Evolutionary conservation across 2,329 filamentous ascomycete genomes (phyloP).

Genomic region (Trichoderma gracile): DNA sequence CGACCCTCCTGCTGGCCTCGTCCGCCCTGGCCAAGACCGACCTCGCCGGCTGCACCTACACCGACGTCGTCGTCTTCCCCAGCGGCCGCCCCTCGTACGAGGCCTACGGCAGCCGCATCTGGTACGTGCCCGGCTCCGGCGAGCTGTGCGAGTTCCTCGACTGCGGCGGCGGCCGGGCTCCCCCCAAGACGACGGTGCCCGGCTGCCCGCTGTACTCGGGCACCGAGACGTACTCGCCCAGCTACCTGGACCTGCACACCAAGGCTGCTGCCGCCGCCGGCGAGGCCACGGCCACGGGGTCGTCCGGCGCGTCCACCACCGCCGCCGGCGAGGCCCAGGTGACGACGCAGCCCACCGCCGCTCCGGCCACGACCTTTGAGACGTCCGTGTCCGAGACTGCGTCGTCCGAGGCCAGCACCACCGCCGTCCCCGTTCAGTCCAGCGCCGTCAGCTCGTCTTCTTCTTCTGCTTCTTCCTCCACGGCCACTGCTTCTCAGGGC

Average conservation of each 20-base stretch:
- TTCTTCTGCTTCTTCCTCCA: neutral
- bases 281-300: slow-evolving; percentile 18
- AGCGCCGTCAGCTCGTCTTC: neutral
- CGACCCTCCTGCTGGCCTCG: slow-evolving; percentile 36
- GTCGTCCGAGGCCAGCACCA: neutral
- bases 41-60: slow-evolving; percentile 48
- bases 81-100: slow-evolving; percentile 42
- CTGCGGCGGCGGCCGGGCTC: slow-evolving; percentile 67
- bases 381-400: slow-evolving; percentile 4
- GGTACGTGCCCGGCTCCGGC: slow-evolving; percentile 63
- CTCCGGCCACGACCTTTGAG: slow-evolving; percentile 14
- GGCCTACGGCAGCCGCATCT: slow-evolving; percentile 52
- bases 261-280: slow-evolving; percentile 16
- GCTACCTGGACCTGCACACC: slow-evolving; percentile 46
- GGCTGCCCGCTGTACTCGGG: slow-evolving; percentile 59
- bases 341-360: neutral
- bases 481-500: slow-evolving; percentile 2
- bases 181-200: slow-evolving; percentile 63
- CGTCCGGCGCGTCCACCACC: slow-evolving; percentile 24
- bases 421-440: slow-evolving; percentile 9
- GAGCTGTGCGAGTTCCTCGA: slow-evolving; percentile 65
- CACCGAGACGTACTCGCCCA: slow-evolving; percentile 55
- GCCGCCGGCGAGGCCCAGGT: slow-evolving; percentile 19
- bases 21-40: slow-evolving; percentile 48
- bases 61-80: slow-evolving; percentile 37